Evolutionary conservation across 202 grass and related monocot species (phyloP).

Genomic region (Eragrostis tef): DNA sequence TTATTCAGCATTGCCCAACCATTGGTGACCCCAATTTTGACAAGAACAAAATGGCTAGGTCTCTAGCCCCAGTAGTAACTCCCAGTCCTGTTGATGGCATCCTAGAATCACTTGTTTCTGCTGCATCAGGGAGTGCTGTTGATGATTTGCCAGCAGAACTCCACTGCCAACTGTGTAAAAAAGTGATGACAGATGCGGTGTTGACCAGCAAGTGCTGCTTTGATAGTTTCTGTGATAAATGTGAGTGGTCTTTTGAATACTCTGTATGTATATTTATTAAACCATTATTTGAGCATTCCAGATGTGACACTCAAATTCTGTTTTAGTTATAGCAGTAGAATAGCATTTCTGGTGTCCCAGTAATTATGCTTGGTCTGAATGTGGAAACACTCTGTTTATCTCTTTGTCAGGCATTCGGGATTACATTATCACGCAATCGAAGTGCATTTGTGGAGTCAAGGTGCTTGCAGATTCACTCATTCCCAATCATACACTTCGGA

Average conservation of each 20-base stretch:
- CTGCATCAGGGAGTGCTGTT: slow-evolving; percentile 48
- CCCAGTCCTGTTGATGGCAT: slow-evolving; percentile 48
- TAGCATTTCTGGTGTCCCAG: slow-evolving; percentile 16
- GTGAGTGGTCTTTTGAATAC: slow-evolving; percentile 54
- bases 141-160: slow-evolving; percentile 73
- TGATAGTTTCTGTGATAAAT: slow-evolving; percentile 83
- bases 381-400: slow-evolving; percentile 20
- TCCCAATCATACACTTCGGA: slow-evolving; percentile 66
- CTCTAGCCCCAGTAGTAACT: slow-evolving; percentile 42
- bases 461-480: slow-evolving; percentile 66
- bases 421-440: slow-evolving; percentile 51
- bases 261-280: slow-evolving; percentile 23
- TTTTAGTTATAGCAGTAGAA: slow-evolving; percentile 10
- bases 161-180: slow-evolving; percentile 67
- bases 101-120: slow-evolving; percentile 43
- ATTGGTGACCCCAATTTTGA: slow-evolving; percentile 53
- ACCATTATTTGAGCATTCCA: slow-evolving; percentile 15
- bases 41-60: slow-evolving; percentile 39
- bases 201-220: slow-evolving; percentile 86
- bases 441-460: slow-evolving; percentile 66
- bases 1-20: slow-evolving; percentile 59
- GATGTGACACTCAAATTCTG: slow-evolving; percentile 22
- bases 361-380: slow-evolving; percentile 23
- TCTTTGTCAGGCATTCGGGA: slow-evolving; percentile 58
- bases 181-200: slow-evolving; percentile 77